Base-by-base conservation (phyloP, 495 filamentous ascomycete genomes). In the Neurospora sp. region DNA sequence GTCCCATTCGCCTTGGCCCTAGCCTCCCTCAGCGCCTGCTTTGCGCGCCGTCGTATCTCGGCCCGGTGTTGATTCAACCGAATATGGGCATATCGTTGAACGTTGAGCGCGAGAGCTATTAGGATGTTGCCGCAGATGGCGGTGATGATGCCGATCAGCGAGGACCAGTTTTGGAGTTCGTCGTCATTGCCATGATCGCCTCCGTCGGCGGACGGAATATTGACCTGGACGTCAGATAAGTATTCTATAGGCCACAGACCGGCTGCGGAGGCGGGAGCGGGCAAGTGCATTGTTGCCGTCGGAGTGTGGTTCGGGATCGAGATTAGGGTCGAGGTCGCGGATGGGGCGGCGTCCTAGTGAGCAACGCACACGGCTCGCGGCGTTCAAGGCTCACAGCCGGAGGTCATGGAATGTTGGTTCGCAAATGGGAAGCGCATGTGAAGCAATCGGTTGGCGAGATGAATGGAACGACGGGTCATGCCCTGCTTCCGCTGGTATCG, bases 31-130 rank as follows among this genome's bases (percentile, higher is more conserved):
- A 74, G 70, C 76, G 80, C 82, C 71, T 88, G 84, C 35, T 85
- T 85, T 40, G 89, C 88, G 70, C 85, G 87, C 80, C 88, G 85
- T 69, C 81, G 76, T 22, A 79, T 74, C 68, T 80, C 78, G 22
- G 77, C 69, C 18, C 78, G 79, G 68, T 80, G 79, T 40, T 83
- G 78, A 69, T 87, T 82, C 69, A 98, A 86, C 44, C 91, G 87
- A 71, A 96, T 92, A 79, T 99, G 96, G 20, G 94, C 94, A 79
- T 98, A 98, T 70, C 96, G 92, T 80, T 98, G 96, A 68, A 96
- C 93, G 75, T 99, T 99, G 72, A 99, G 91, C 16, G 96, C 96
- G 71, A 98, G 86, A 5, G 94, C 96, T 44, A 99, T 98, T 71
- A 99, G 85, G 41, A 97, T 85, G 79, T 98, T 98, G 41, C 96